Base-by-base conservation (phyloP, 192 early-diverging fungal genomes). In the Kappamyces sp. region DNA sequence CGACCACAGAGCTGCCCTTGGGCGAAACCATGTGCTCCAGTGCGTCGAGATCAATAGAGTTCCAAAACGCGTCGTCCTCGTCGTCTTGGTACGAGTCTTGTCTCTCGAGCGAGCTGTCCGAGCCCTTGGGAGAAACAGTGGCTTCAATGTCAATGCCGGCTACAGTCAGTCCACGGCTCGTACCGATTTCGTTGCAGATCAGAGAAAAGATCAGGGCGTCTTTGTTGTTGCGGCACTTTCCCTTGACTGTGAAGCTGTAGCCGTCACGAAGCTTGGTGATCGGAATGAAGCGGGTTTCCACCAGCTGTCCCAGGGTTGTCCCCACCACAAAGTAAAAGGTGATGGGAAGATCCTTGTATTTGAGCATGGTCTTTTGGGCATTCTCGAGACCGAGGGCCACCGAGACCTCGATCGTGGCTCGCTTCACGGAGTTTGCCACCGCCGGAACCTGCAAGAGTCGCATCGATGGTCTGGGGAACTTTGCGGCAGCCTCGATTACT, bases 401-500 rank as follows among this genome's bases (percentile, higher is more conserved):
- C 32, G 46, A 60, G n/a, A 70, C 62, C 39, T 69, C 70, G 31
- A 70, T 50, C 30, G 72, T 60, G 40, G 57, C 47, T 36, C 62
- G 59, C 9, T 47, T 45, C 11, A 62, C n/a, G 35, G 59, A 42
- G 1, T 30, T 52, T 1, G 59, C 65, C n/a, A 31, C 40, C 6
- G 69, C 68, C 43, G 64, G 59, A 37, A 69, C 57, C 59, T 73
- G 15, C 39, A 31, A 12, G 8, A 49, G n/a, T 41, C 3, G 14
- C 43, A 38, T 5, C 38, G 54, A 12, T 9, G 8, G 29, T 30
- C 41, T 47, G 32, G 36, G 34, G 42, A 61, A 31, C 31, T 41
- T 31, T 9, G 14, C 4, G 31, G 39, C 42, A 29, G 50, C 8
- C n/a, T 30, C 34, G 1, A 66, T 22, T 30, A 81, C 66, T 46